Evolutionary conservation across 495 filamentous ascomycete genomes (phyloP), one percentile per base, ranked within the genome.

Genomic region (Eremomyces bilateralis): DNA sequence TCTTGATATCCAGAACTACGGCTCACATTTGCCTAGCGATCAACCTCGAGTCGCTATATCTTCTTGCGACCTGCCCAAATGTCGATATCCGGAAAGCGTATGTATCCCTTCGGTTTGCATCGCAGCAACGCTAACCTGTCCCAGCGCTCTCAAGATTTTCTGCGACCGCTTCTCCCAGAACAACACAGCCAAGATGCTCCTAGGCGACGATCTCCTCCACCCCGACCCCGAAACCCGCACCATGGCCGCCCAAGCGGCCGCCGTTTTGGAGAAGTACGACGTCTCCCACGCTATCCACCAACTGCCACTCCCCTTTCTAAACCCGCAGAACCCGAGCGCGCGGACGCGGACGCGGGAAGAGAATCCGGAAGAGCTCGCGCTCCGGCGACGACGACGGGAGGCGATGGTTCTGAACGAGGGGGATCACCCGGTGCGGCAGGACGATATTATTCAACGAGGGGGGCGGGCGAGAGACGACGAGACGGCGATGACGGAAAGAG

Each of bases 351-450:
- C 53, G 6, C 51, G 53, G 19, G 59, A 60, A 4, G 58, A 60
- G 41, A 62, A 45, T 30, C 48, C 47, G 15, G 65, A 64, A 36
- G 65, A 69, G 43, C 54, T 64, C 41, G 56, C 61, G 21, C 44
- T 65, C 32, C 53, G 69, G 34, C 54, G 70, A 37, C 57, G 63
- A 15, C 54, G 71, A 32, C 53, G 70, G 37, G 68, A 76, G 46
- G 71, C 69, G 5, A 69, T 76, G 60, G 70, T 76, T 8, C 36
- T 76, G 34, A 69, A 70, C 41, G 71, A 73, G 33, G 69, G 71
- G 2, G 64, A 54, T 21, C 54, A 59, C 18, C 62, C 64, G 1
- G 41, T 73, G n/a, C 62, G 54, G 11, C 59, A 65, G 28, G 54
- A 58, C 27, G 69, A 73, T 42, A 72, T 75, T 12, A 65, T 68